Evolutionary conservation across 371 early-diverging fungal species (phyloP), one percentile per base, ranked within the genome.

Genomic region (Polyrhizophydium stewartii): DNA sequence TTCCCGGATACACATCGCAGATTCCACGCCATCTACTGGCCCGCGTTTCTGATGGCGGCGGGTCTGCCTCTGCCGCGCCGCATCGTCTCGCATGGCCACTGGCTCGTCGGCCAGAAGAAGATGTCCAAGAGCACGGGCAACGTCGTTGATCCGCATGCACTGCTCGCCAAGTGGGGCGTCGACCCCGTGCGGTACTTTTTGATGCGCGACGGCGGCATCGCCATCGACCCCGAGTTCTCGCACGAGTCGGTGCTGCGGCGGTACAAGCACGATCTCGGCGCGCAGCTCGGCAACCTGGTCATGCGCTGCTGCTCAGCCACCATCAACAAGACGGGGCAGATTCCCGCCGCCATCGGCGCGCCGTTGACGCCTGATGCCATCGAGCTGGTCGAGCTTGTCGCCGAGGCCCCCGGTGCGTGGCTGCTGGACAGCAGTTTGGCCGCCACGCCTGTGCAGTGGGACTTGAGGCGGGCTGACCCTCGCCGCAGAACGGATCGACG

Each of bases 1-100:
- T 45, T 16, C 37, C 16, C 13, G 22, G 62, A 50, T 56, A 19
- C 24, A 61, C 31, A 13, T 17, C 28, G 47, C 55, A 84, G 89
- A 50, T 96, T 96, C 73, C 98, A 97, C 70, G 91, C 93, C 0
- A 87, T 96, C 22, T 96, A 92, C 67, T 96, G 96, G 94, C 96
- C 96, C 0, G 96, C 95, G 0, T 90, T 97, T 63, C 70, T 96
- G 56, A 83, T 96, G 84, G 96, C 96, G 0, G 90, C 91, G 6
- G 85, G 77, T 0, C 69, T 96, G 30, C 87, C 87, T 0, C 73
- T 89, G 24, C 96, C 97, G 1, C 72, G 79, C 38, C 81, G 82
- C 37, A 90, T 97, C 58, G 62, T 96, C 31, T 89, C 91, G 0
- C 97, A 97, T 62, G 92, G 92, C 22, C 97, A 97, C 71, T 96